Evolutionary conservation across 192 early-diverging fungal genomes (phyloP).

Genomic region (Glomus cerebriforme): DNA sequence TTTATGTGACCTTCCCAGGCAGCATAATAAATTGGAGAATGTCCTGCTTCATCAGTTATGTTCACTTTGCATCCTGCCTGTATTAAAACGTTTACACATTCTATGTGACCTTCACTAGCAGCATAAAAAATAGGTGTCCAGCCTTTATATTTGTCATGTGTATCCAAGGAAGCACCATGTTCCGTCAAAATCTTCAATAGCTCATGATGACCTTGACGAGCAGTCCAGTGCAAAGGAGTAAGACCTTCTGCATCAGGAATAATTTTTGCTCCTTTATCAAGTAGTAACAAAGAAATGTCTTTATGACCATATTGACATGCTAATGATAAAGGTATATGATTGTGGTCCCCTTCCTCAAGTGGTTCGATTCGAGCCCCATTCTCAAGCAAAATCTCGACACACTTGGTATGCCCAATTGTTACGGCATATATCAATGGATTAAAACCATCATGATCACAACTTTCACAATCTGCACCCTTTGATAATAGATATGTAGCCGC

Average conservation of each 20-base stretch:
- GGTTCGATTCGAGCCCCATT: conserved; percentile 67
- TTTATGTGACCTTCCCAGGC: conserved; percentile 89
- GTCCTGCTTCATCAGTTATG: conserved; percentile 80
- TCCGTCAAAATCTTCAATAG: conserved; percentile 74
- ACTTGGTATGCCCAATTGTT: conserved; percentile 75
- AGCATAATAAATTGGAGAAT: conserved; percentile 86
- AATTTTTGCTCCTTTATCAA: conserved; percentile 75
- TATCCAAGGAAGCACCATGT: conserved; percentile 74
- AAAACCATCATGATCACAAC: conserved; percentile 88
- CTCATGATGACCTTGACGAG: conserved; percentile 77
- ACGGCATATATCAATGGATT: conserved; percentile 87
- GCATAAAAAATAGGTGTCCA: conserved; percentile 99
- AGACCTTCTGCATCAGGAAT: conserved; percentile 77
- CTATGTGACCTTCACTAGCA: conserved; percentile 84
- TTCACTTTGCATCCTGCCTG: conserved; percentile 75
- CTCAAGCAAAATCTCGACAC: conserved; percentile 75
- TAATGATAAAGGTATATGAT: conserved; percentile 77
- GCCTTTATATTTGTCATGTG: conserved; percentile 84
- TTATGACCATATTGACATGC: conserved; percentile 92
- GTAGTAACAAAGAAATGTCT: conserved; percentile 81
- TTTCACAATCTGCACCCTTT: conserved; percentile 51
- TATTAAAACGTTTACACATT: conserved; percentile 78
- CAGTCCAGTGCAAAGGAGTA: conserved; percentile 86
- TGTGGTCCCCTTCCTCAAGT: conserved; percentile 52
- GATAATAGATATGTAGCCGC: conserved; percentile 64